Evolutionary conservation across 202 grass and related monocot genomes (phyloP).

Genomic region (Carex arenaria): DNA sequence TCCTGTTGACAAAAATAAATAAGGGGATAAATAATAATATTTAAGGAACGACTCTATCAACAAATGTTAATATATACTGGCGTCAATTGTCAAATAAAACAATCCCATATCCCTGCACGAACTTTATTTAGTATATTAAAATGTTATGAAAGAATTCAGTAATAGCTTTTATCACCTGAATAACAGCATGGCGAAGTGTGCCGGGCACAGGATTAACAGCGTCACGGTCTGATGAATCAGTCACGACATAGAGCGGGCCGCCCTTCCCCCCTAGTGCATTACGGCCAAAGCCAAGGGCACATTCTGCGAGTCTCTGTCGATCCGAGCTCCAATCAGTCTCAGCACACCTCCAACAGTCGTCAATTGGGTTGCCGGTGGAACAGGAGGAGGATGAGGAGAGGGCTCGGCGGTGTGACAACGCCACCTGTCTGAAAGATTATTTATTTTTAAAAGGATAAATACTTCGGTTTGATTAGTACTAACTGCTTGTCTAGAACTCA

Average conservation of each 20-base stretch:
- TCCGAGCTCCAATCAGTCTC: conserved; percentile 71
- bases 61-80: background rate
- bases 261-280: conserved; percentile 82
- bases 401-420: conserved; percentile 52
- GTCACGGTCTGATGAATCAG: conserved; percentile 70
- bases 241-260: conserved; percentile 70
- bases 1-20: conserved; percentile 22
- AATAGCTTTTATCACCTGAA: conserved; percentile 35
- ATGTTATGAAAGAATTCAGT: background rate
- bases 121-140: background rate
- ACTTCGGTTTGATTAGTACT: background rate
- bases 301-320: conserved; percentile 75
- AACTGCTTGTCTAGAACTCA: background rate
- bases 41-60: background rate
- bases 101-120: conserved; percentile 6
- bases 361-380: conserved; percentile 80
- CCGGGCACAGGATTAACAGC: conserved; percentile 61
- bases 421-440: conserved; percentile 45
- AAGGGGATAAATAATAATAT: background rate
- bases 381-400: conserved; percentile 34
- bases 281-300: conserved; percentile 76
- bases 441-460: background rate
- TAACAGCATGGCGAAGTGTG: conserved; percentile 73
- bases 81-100: background rate
- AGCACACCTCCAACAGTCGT: conserved; percentile 83